Evolutionary conservation across 108 stramenopile genomes (phyloP).

Genomic region (Nitzschia putrida): DNA sequence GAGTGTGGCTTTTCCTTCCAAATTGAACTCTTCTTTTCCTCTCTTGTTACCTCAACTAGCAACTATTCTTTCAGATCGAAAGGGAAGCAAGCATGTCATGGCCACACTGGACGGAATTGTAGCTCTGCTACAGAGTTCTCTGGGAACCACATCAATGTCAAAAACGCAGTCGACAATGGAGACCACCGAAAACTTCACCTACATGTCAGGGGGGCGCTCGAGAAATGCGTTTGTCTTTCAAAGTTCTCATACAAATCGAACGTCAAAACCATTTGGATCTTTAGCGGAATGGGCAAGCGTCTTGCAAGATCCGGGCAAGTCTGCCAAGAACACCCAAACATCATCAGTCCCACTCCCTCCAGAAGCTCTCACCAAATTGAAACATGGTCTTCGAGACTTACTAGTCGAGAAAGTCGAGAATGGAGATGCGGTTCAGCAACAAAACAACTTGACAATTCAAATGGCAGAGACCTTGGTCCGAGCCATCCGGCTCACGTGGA

Average conservation of each 20-base stretch:
- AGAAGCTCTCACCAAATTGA: background rate
- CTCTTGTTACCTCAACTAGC: slow-evolving; percentile 25
- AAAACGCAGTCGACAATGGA: background rate
- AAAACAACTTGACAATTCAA: background rate
- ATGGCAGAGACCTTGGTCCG: background rate
- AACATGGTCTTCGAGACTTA: slow-evolving; percentile 4
- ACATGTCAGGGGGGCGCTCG: slow-evolving; percentile 19
- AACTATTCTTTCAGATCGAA: slow-evolving; percentile 27
- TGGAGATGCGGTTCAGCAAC: background rate
- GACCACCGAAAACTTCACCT: background rate
- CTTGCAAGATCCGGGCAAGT: background rate
- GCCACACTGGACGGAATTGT: slow-evolving; percentile 19
- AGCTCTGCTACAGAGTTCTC: slow-evolving; percentile 15
- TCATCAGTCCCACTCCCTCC: background rate
- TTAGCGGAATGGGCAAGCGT: background rate
- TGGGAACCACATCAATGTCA: background rate
- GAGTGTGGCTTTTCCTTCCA: slow-evolving; percentile 34
- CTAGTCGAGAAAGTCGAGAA: slow-evolving; percentile 12
- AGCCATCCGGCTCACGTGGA: slow-evolving; percentile 4
- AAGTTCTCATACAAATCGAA: background rate
- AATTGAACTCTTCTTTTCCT: slow-evolving; percentile 4
- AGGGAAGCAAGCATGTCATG: slow-evolving; percentile 4
- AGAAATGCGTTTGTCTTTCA: slow-evolving; percentile 21
- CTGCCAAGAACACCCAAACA: background rate
- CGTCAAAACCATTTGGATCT: background rate